Base-by-base conservation (phyloP, 495 filamentous ascomycete species). In the Copromyces sp. region DNA sequence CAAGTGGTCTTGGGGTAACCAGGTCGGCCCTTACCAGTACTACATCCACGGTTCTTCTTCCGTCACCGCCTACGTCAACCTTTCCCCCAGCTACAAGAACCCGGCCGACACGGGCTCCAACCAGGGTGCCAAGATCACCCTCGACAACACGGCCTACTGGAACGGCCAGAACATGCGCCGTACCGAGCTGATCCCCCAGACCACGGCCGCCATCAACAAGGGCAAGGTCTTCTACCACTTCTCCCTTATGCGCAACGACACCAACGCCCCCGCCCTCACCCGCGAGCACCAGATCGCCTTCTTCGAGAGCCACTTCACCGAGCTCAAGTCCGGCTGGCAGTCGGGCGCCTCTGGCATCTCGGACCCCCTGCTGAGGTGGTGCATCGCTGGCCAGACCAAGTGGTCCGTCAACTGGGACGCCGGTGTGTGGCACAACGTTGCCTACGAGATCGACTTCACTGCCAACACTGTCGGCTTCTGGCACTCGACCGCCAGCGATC, bases 251-350 rank as follows among this genome's bases (percentile, higher is more conserved):
- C 85, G 86, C 69, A 83, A 79, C 12, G 81, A 83, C 68, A 84
- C 82, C 40, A 92, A 92, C 79, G 79, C 89, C 0, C 91, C 91
- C 0, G 86, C 83, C 39, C 82, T 84, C 2, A 84, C 82, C 5
- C 85, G 89, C 70, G 91, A 93, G 83, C 91, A 93, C 78, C 91
- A 93, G 80, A 89, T 93, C 73, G 87, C 85, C 76, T 93, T 93
- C 83, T 93, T 93, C 77, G 86, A 92, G 83, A 88, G 84, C 78
- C 90, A 92, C 82, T 93, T 92, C 80, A 92, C 90, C 71, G 91
- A 92, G 83, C 80, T 93, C 78, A 92, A 93, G 83, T 88, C 88
- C 73, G 91, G 91, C 71, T 87, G 85, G 86, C 81, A 89, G 71
- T 85, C 84, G 68, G 89, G 90, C 70, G 87, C 88, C 78, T 74